Conservation (phyloP, 176 grass and related monocot genomes). For the Bolboschoenus planiculmis region DNA sequence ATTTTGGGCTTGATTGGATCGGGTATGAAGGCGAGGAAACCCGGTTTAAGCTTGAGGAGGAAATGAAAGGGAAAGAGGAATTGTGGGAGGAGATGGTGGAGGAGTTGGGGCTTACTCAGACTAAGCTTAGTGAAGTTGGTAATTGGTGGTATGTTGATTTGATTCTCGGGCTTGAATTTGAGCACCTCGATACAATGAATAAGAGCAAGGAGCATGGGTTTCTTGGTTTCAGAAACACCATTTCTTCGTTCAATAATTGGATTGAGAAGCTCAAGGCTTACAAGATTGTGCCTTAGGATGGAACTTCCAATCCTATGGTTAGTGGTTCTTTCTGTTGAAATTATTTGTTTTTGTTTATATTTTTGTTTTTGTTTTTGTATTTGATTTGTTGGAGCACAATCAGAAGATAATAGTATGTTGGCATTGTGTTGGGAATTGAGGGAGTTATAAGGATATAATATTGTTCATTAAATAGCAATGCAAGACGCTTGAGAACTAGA, state of each 20-base stretch:
- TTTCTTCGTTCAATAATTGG: conserved; percentile 60
- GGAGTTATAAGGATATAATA: not conserved
- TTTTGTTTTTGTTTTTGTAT: not conserved
- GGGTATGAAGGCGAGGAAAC: conserved; percentile 60
- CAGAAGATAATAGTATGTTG: not conserved
- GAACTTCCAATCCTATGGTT: not conserved
- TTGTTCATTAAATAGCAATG: not conserved
- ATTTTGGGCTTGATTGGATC: conserved; percentile 53
- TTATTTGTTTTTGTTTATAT: conserved; percentile 9
- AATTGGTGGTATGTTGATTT: conserved; percentile 65
- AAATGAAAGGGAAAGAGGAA: conserved; percentile 52
- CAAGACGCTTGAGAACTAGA: not conserved
- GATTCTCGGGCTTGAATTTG: not conserved
- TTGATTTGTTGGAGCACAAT: not conserved
- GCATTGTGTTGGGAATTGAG: not conserved
- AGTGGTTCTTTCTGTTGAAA: conserved; percentile 14
- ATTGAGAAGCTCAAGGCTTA: conserved; percentile 67
- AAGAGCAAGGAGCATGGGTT: conserved; percentile 96
- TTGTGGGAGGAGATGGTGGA: conserved; percentile 62
- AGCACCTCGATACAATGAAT: conserved; percentile 70
- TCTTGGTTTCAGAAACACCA: conserved; percentile 73
- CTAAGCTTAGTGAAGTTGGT: conserved; percentile 44
- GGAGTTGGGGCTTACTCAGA: conserved; percentile 41
- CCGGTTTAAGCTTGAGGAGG: conserved; percentile 49
- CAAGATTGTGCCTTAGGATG: conserved; percentile 64